Base-by-base conservation (phyloP, 768 basidiomycete species). In the Podaxis mareebaensis region DNA sequence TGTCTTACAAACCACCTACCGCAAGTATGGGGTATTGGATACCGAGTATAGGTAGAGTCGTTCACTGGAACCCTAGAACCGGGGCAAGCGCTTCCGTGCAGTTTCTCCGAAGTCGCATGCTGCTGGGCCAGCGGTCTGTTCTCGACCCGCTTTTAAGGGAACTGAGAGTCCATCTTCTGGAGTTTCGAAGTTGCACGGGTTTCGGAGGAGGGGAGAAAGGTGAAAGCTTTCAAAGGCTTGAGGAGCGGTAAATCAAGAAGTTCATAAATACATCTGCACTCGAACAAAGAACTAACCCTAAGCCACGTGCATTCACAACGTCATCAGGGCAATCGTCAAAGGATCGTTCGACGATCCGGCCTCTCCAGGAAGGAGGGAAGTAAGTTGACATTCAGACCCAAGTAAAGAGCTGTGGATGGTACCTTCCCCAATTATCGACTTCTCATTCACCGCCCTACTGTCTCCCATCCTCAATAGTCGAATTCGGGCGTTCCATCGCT, bases 61-160 rank as follows among this genome's bases (percentile, higher is more conserved):
- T 15, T 44, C 13, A 55, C 17, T 13, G 28, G 7, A 30, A 30
- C 54, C 54, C 54, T 55, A 38, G 36, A 13, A 13, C 30, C 56
- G 42, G 40, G 56, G 40, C 39, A 57, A 57, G 22, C 24, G 26
- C 26, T 40, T 44, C 24, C 20, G 2, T 5, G 40, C 4, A 42
- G n/a, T 57, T 57, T 57, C 40, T 57, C 40, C 56, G 56, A 57
- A 24, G 24, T 42, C 26, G 42, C 26, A 6, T 44, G 54, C 30
- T 53, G 17, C 13, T 30, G 28, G 42, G 42, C 1, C 15, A 44
- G 28, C 42, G 42, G 8, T 44, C 44, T n/a, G 6, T 46, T 20
- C 44, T 10, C 5, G 7, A 7, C 44, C 7, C 10, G 2, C 33
- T 7, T 10, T 33, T 33, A 33, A 33, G 20, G 20, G 6, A 17